Conservation (phyloP, 306 rosid genomes). For the Delonix regia region DNA sequence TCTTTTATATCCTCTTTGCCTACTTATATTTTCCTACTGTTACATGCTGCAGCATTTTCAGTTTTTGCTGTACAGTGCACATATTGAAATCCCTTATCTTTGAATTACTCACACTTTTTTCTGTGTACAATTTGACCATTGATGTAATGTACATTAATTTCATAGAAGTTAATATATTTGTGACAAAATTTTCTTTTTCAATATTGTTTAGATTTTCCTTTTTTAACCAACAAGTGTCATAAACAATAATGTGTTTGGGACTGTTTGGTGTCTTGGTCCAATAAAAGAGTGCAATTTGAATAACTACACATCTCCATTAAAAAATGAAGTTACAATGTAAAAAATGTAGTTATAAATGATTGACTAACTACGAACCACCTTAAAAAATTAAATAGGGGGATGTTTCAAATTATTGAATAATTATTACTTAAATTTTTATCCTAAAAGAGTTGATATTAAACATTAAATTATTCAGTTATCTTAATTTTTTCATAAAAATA, state of each 20-base stretch:
- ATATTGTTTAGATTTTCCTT: background rate
- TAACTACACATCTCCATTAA: background rate
- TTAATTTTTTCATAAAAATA: background rate
- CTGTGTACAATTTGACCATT: background rate
- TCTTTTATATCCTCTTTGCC: constrained; percentile 15
- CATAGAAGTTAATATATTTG: background rate
- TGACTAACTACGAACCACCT: background rate
- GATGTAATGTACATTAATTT: background rate
- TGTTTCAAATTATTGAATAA: background rate
- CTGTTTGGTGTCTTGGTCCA: background rate
- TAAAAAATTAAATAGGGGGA: background rate
- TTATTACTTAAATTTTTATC: background rate
- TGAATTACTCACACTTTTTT: constrained; percentile 7
- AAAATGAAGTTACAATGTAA: background rate
- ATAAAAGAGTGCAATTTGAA: background rate
- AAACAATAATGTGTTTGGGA: background rate
- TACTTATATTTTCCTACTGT: background rate
- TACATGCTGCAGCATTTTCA: background rate
- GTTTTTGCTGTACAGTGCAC: background rate
- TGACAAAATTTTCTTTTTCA: background rate
- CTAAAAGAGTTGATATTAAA: no score
- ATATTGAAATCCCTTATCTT: constrained; percentile 7
- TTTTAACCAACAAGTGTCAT: background rate
- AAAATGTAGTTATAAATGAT: background rate
- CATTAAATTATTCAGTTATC: background rate